Percentiles rank a stretch among this genome's conserved stretches.
These are phyloP conservation scores for Rhipidocladum racemiflorum DNA, from an alignment of 176 grass and related monocot genomes.

Conservation along the genomic window DNA sequence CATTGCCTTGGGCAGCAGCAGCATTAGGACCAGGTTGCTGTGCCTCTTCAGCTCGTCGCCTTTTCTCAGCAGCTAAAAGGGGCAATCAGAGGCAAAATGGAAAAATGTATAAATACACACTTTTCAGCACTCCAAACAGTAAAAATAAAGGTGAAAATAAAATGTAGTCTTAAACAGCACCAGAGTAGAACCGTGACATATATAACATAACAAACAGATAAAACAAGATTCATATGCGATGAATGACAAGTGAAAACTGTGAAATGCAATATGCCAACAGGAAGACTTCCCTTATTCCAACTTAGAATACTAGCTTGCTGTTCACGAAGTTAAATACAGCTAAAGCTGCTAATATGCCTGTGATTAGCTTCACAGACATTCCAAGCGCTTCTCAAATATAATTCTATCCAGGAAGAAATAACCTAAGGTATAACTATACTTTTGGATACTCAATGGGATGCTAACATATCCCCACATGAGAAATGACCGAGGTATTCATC, in stretches of 20 bases:
- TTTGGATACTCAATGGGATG: not conserved
- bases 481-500: not conserved
- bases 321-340: not conserved
- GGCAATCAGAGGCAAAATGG: slow-evolving; percentile 11
- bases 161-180: not conserved
- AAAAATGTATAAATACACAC: slow-evolving; percentile 26
- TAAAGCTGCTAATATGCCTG: not conserved
- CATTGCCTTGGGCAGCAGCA: slow-evolving; percentile 59
- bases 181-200: not conserved
- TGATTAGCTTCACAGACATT: not conserved
- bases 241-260: too few relatives aligned
- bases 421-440: not conserved
- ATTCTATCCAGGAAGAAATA: not conserved
- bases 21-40: slow-evolving; percentile 56
- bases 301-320: not conserved
- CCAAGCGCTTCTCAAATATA: not conserved
- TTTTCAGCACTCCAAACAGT: not conserved
- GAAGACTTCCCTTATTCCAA: not conserved
- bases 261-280: not conserved
- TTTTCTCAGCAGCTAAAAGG: slow-evolving; percentile 70
- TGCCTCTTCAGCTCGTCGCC: slow-evolving; percentile 61
- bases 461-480: not conserved
- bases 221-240: not conserved
- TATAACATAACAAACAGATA: not conserved
- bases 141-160: slow-evolving; percentile 7